Evolutionary conservation across 2,329 filamentous ascomycete genomes (phyloP), one percentile per base, ranked within the genome.

Genomic region (Cladophialophora yegresii): DNA sequence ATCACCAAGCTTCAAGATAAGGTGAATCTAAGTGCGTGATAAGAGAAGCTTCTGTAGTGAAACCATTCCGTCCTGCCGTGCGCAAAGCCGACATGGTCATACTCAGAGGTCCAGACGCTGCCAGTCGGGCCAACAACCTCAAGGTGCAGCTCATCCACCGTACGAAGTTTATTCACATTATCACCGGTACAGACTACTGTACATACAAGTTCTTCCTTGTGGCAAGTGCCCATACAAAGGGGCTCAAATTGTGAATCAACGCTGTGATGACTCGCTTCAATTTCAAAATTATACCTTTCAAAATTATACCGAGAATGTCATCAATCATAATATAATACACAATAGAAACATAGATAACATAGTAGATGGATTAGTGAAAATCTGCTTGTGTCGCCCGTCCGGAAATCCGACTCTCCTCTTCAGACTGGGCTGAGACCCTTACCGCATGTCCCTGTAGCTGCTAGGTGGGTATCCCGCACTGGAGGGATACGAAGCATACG

Each of bases 391-490:
- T 54, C 28, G 8, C n/a, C n/a, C 23, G 23, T 50, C 47, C 47
- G 13, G 47, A n/a, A 12, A 12, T 12, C 20, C 1, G n/a, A 12
- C 23, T 22, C 47, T 50, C 28, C 28, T 32, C 50, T 54, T 32
- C 23, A 8, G 1, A 54, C 9, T 20, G 26, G 9, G 16, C 23
- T 43, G 20, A 26, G 30, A 33, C 10, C 13, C 26, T 56, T 55
- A 68, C 43, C 62, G 65, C 47, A 60, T 22, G 32, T 69, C 67
- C 43, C 65, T 62, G 47, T 66, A 69, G 33, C 63, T 66, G 54
- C 33, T 67, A 6, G 67, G 65, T 1, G 67, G 67, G 56, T 69
- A 69, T n/a, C 51, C 57, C 26, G 58, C 45, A 13, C 55, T 58
- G n/a, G 51, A 40, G 23, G 65, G 65, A 26, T 67, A 64, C 10